A percentile compares a stretch with the other conserved stretches of the same genome.
These are phyloP conservation scores for Avena sativa DNA, from an alignment of 176 grass and related monocot genomes.

Conservation along the genomic window DNA sequence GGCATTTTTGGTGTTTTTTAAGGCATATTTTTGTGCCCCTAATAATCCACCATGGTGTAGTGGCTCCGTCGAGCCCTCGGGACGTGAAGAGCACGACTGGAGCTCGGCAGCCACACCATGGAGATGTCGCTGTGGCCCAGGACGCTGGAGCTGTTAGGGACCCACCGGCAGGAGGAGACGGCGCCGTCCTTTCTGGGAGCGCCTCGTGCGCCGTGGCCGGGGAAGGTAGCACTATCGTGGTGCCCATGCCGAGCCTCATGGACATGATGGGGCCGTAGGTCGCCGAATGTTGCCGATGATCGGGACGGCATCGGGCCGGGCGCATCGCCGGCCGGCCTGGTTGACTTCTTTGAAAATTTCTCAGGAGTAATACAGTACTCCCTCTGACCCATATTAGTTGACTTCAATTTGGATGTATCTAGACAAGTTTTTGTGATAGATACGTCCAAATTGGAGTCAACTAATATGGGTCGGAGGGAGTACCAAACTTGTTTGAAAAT, in stretches of 20 bases:
- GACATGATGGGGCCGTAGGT: constrained; percentile 35
- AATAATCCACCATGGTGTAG: too few relatives aligned
- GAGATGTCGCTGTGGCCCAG: constrained; percentile 21
- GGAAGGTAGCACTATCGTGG: constrained; percentile 17
- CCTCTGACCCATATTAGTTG: too few relatives aligned
- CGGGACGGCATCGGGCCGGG: constrained; percentile 14
- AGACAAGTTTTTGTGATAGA: too few relatives aligned
- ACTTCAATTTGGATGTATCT: too few relatives aligned
- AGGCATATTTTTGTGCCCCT: too few relatives aligned
- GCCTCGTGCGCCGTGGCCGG: constrained; percentile 35
- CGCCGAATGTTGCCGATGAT: constrained; percentile 36
- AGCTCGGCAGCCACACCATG: constrained; percentile 43
- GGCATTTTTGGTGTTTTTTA: too few relatives aligned
- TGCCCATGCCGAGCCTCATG: constrained; percentile 18
- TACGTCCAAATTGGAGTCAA: too few relatives aligned
- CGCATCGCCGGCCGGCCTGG: background rate
- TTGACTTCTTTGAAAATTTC: background rate
- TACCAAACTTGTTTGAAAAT: too few relatives aligned
- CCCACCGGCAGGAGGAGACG: constrained; percentile 25
- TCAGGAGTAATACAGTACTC: too few relatives aligned
- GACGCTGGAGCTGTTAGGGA: constrained; percentile 23
- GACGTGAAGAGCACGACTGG: too few relatives aligned
- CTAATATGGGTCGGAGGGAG: too few relatives aligned
- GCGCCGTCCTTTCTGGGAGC: constrained; percentile 25
- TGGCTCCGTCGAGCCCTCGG: too few relatives aligned